Evolutionary conservation across 441 rosid genomes (phyloP).

Genomic region (Omphalea diandra): DNA sequence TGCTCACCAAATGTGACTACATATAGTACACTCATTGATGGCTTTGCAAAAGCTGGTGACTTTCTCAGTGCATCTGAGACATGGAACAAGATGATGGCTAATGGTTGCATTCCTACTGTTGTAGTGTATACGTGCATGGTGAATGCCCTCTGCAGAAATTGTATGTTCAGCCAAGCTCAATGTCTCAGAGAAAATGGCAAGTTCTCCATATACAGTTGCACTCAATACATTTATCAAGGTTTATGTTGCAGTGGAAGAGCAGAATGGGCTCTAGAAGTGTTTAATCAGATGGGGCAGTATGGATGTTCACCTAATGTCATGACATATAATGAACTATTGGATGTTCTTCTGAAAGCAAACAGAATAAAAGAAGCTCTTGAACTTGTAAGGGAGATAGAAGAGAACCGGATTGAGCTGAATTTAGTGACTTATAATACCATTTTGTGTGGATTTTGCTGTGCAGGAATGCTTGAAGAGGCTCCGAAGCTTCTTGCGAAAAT

Average conservation of each 20-base stretch:
- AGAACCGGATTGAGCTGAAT: conserved; percentile 44
- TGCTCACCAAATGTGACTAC: conserved; percentile 55
- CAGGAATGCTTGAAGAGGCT: conserved; percentile 46
- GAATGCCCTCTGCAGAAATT: conserved; percentile 62
- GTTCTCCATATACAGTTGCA: conserved; percentile 64
- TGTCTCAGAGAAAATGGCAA: conserved; percentile 60
- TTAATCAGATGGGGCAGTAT: conserved; percentile 50
- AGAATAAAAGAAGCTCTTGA: conserved; percentile 44
- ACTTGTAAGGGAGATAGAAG: conserved; percentile 51
- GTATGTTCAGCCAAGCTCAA: conserved; percentile 60
- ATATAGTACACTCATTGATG: conserved; percentile 66
- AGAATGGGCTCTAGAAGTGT: conserved; percentile 57
- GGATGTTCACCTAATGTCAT: conserved; percentile 56
- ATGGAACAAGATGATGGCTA: conserved; percentile 80
- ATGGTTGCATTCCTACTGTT: conserved; percentile 66
- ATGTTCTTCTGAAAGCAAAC: conserved; percentile 53
- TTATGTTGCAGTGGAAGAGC: conserved; percentile 60
- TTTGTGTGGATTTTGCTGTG: conserved; percentile 55
- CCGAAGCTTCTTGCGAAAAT: conserved; percentile 63
- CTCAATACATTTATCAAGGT: conserved; percentile 67
- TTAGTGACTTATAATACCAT: conserved; percentile 64
- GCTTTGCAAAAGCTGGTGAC: conserved; percentile 67
- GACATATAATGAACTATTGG: conserved; percentile 68
- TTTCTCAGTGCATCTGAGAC: conserved; percentile 56
- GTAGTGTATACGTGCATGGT: conserved; percentile 86